Percentiles rank a stretch among this genome's conserved stretches.
These are phyloP conservation scores for Lichtheimia hyalospora DNA, from an alignment of 371 early-diverging fungal genomes.

Conservation along the genomic window DNA sequence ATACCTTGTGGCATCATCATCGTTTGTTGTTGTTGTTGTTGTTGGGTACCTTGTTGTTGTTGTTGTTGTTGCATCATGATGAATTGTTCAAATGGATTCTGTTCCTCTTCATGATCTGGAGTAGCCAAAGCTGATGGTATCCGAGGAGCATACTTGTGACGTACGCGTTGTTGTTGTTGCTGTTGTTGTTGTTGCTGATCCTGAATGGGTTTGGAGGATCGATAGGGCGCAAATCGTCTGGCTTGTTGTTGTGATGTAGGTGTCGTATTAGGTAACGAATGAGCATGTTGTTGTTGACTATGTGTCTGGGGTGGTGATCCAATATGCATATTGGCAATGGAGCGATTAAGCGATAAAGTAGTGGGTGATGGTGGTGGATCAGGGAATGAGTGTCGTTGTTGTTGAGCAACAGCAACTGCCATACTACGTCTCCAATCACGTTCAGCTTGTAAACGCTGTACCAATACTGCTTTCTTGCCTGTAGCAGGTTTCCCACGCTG, in stretches of 20 bases:
- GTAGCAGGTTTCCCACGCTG: constrained; percentile 34
- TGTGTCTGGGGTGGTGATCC: constrained; percentile 25
- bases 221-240: constrained; percentile 35
- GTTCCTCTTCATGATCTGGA: constrained; percentile 29
- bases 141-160: constrained; percentile 26
- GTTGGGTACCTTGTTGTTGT: background rate
- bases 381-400: constrained; percentile 21
- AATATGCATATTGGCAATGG: constrained; percentile 35
- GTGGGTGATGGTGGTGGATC: constrained; percentile 14
- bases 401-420: constrained; percentile 16
- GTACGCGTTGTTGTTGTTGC: constrained; percentile 4
- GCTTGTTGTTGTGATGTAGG: constrained; percentile 15
- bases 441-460: constrained; percentile 52
- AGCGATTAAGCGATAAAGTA: constrained; percentile 16
- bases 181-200: constrained; percentile 19
- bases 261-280: constrained; percentile 9
- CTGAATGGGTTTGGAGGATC: constrained; percentile 20
- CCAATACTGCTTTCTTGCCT: constrained; percentile 55
- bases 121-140: constrained; percentile 31
- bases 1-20: too few species aligned
- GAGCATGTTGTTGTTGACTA: constrained; percentile 6
- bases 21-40: background rate
- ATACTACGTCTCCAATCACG: constrained; percentile 39
- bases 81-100: constrained; percentile 26
- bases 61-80: constrained; percentile 10